These are phyloP conservation scores for Lodderomyces orthopsilosis DNA, from an alignment of 1,139 yeast genomes.

Conservation along the genomic window DNA sequence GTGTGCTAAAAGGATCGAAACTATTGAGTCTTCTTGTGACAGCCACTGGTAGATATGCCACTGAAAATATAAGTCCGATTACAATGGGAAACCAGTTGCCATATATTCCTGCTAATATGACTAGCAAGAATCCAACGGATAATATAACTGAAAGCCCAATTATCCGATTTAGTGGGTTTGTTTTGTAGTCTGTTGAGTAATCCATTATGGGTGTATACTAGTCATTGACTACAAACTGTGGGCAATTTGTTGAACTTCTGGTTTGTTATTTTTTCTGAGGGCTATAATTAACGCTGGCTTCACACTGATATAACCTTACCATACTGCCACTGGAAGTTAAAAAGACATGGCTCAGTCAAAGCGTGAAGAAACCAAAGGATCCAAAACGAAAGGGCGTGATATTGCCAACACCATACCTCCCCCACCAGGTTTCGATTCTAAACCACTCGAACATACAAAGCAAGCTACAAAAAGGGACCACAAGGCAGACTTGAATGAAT, in stretches of 20 bases:
- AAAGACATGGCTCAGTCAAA: constrained; percentile 1
- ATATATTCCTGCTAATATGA: constrained; percentile 72
- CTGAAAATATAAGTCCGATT: constrained; percentile 49
- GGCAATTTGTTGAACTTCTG: no score
- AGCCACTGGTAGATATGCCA: constrained; percentile 70
- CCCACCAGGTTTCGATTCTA: constrained; percentile 22
- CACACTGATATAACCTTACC: no score
- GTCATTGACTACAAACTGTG: background rate
- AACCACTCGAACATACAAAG: background rate
- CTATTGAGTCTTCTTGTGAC: constrained; percentile 35
- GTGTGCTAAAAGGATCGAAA: constrained; percentile 37
- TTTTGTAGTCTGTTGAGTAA: constrained; percentile 25
- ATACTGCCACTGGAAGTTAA: background rate
- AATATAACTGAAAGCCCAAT: constrained; percentile 70
- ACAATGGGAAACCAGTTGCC: constrained; percentile 78
- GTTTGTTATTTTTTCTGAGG: no score
- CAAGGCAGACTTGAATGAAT: constrained; percentile 24
- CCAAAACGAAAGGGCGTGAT: background rate
- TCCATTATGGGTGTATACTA: constrained; percentile 20
- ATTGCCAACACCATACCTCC: constrained; percentile 4
- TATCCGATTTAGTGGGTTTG: constrained; percentile 65
- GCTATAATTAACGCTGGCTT: no score
- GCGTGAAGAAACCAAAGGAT: background rate
- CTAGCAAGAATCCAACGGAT: constrained; percentile 74
- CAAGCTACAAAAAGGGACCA: background rate